phyloP scores from a whole-genome alignment of 495 filamentous ascomycete species.

The Astrothelium macrocarpum region DNA sequence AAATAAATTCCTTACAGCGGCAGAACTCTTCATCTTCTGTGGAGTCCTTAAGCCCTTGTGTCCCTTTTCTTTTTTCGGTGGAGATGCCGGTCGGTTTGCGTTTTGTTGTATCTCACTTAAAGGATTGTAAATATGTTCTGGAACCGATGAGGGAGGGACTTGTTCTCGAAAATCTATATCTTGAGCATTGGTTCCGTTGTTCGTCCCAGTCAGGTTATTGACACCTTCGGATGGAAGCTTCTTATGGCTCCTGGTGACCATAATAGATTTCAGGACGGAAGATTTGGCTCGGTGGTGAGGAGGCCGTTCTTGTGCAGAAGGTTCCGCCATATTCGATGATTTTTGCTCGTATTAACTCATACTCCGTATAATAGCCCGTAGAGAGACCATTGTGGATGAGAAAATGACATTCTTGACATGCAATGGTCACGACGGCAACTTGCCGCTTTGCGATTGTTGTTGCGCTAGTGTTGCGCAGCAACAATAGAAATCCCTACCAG shows the following conservation, averaged over 20 bases:
- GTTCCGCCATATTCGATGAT: neutral
- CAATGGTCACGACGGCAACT: neutral
- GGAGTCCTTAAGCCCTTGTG: neutral
- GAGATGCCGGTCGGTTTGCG: neutral
- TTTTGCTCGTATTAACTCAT: neutral
- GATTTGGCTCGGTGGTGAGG: constrained; percentile 7
- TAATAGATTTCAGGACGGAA: constrained; percentile 10
- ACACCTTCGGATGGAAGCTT: neutral
- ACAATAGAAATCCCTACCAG: neutral
- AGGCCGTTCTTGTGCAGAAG: constrained; percentile 5
- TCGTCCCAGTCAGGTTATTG: neutral
- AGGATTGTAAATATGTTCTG: neutral
- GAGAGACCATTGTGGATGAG: neutral
- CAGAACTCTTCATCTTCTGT: neutral
- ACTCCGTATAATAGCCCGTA: neutral
- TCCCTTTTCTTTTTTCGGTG: neutral
- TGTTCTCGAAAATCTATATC: neutral
- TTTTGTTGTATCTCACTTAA: neutral
- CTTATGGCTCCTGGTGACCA: constrained; percentile 9
- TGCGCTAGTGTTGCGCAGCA: neutral
- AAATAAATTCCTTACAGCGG: neutral
- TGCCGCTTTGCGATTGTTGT: neutral
- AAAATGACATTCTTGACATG: neutral
- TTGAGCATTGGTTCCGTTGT: neutral
- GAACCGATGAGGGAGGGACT: neutral